A percentile compares a stretch with the other conserved stretches of the same genome.
These are phyloP conservation scores for Myxozyma sirexii DNA, from an alignment of 805 yeast species.

Conservation along the genomic window DNA sequence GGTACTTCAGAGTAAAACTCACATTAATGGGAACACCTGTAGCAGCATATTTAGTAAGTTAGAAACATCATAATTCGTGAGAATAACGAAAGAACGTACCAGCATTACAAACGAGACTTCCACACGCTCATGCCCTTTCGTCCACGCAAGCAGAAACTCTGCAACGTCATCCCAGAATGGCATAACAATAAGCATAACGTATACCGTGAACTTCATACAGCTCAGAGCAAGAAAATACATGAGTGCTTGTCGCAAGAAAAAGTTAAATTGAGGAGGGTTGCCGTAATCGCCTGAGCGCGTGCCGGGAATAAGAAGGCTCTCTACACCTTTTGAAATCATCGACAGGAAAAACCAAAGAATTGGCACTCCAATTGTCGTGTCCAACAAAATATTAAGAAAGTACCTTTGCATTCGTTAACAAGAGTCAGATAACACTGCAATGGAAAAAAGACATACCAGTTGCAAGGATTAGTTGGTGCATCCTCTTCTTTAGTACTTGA, in stretches of 20 bases:
- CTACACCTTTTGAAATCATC: conserved; percentile 51
- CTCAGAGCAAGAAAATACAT: conserved; percentile 67
- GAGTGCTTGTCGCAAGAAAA: conserved; percentile 70
- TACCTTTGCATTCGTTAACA: conserved; percentile 49
- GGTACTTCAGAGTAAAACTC: conserved; percentile 2
- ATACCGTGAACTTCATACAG: conserved; percentile 63
- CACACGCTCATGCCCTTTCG: conserved; percentile 73
- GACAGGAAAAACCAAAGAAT: conserved; percentile 62
- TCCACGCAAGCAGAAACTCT: conserved; percentile 78
- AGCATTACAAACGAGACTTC: conserved; percentile 89
- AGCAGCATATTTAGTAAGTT: background rate
- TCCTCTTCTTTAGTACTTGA: conserved; percentile 40
- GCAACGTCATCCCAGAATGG: conserved; percentile 73
- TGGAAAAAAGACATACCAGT: conserved; percentile 51
- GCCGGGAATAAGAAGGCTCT: conserved; percentile 47
- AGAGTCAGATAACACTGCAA: background rate
- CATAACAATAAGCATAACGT: conserved; percentile 58
- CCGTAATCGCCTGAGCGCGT: conserved; percentile 65
- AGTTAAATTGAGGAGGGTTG: conserved; percentile 56
- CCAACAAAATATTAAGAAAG: conserved; percentile 82
- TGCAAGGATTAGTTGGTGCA: conserved; percentile 72
- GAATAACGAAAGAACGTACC: conserved; percentile 64
- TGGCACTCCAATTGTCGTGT: conserved; percentile 92
- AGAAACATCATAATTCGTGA: background rate
- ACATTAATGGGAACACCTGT: conserved; percentile 43